Conservation (phyloP, 2,329 filamentous ascomycete genomes). For the Teratosphaeria pseudoeucalypti region DNA sequence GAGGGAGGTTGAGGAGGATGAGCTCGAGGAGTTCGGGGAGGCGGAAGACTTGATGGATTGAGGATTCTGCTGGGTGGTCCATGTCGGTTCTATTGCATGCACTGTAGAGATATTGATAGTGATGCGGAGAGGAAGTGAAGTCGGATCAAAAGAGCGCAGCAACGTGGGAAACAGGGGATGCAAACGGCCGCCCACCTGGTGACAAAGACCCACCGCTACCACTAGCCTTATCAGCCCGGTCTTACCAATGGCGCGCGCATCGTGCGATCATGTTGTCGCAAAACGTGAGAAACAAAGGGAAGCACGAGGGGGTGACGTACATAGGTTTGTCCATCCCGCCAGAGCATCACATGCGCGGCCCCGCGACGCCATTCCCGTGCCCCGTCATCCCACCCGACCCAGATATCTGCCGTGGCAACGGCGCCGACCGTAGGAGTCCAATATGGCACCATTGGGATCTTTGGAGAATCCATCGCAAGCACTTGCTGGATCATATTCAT, state of each 20-base stretch:
- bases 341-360: neutral
- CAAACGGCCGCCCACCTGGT: neutral
- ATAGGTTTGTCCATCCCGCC: neutral
- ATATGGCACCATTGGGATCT: neutral
- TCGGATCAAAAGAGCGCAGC: neutral
- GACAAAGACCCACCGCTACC: neutral
- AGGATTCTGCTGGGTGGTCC: neutral
- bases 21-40: constrained; percentile 31
- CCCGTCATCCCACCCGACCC: neutral
- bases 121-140: neutral
- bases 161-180: neutral
- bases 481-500: neutral
- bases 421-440: neutral
- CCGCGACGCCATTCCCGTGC: neutral
- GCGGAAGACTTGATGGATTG: constrained; percentile 18
- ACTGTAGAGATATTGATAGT: neutral
- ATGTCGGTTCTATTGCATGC: neutral
- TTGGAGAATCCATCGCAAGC: neutral
- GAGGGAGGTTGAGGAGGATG: constrained; percentile 25
- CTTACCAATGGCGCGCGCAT: neutral
- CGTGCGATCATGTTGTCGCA: neutral
- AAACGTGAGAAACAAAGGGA: neutral
- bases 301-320: neutral
- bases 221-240: neutral
- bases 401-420: neutral